These are phyloP conservation scores for Aspergillus jensenii DNA, from an alignment of 2,329 filamentous ascomycete species.

Conservation along the genomic window DNA sequence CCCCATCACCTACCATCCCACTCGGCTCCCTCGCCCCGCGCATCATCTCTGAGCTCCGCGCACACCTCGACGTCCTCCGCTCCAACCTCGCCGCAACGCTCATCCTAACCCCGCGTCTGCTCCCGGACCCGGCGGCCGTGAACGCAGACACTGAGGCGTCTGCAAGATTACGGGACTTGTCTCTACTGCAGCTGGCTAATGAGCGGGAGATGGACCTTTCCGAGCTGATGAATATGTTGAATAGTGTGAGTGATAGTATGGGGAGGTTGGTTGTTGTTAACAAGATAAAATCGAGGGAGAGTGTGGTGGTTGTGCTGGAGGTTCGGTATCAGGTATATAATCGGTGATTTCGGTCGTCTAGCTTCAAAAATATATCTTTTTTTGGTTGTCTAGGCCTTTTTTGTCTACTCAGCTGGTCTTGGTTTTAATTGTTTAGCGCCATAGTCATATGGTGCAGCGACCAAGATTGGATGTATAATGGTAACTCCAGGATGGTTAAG, in stretches of 20 bases:
- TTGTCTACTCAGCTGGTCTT: too few species aligned
- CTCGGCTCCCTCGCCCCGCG: conserved; percentile 9
- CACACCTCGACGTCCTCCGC: conserved; percentile 33
- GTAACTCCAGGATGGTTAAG: too few species aligned
- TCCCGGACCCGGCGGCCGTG: neutral
- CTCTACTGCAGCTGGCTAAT: conserved; percentile 6
- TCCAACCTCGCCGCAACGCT: conserved; percentile 25
- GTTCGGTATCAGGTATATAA: conserved; percentile 6
- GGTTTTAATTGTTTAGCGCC: too few species aligned
- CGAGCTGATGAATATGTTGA: conserved; percentile 5
- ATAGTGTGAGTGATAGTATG: conserved; percentile 4
- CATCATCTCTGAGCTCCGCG: conserved; percentile 29
- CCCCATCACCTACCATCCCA: conserved; percentile 11
- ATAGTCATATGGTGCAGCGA: too few species aligned
- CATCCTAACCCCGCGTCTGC: conserved; percentile 24
- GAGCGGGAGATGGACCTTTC: conserved; percentile 1
- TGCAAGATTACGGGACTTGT: conserved; percentile 5
- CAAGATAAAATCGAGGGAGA: conserved; percentile 1
- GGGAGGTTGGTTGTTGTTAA: conserved; percentile 10
- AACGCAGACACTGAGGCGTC: neutral
- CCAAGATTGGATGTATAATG: too few species aligned
- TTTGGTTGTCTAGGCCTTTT: too few species aligned
- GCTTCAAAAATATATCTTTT: neutral
- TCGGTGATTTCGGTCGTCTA: neutral
- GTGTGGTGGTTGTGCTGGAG: conserved; percentile 3